Percentiles rank a stretch among this genome's conserved stretches.
Conservation (phyloP, 345 rosid genomes). For the Xanthoceras sorbifolium region DNA sequence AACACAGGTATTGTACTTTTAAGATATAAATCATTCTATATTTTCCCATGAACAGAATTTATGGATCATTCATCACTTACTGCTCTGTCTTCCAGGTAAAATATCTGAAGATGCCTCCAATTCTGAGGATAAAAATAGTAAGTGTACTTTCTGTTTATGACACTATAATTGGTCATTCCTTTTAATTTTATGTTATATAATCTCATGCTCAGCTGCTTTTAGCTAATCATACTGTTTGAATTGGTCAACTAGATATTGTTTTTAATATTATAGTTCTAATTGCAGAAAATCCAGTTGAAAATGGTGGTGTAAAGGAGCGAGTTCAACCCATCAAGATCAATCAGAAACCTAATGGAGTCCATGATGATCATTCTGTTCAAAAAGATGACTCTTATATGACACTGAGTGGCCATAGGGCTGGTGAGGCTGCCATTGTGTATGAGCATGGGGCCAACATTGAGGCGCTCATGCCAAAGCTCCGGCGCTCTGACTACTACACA, state of each 20-base stretch:
- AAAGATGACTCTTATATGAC: slow-evolving; percentile 58
- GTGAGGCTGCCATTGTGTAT: slow-evolving; percentile 76
- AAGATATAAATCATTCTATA: too few species aligned
- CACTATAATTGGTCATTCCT: too few species aligned
- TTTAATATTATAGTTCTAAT: not conserved
- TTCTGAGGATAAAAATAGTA: slow-evolving; percentile 45
- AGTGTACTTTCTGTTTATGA: slow-evolving; percentile 11
- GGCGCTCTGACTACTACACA: slow-evolving; percentile 78
- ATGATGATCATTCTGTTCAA: slow-evolving; percentile 42
- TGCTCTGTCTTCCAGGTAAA: slow-evolving; percentile 37
- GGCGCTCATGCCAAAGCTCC: slow-evolving; percentile 91
- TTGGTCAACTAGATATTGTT: not conserved
- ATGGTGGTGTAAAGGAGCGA: slow-evolving; percentile 40
- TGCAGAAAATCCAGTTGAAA: slow-evolving; percentile 50
- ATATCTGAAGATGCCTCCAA: slow-evolving; percentile 40
- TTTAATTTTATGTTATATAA: not conserved
- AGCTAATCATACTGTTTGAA: not conserved
- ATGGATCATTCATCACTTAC: slow-evolving; percentile 9
- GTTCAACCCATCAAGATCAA: slow-evolving; percentile 37
- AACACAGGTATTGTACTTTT: not conserved
- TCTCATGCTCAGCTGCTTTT: not conserved
- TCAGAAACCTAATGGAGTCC: slow-evolving; percentile 56
- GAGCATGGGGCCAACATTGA: slow-evolving; percentile 87
- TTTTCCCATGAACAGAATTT: not conserved
- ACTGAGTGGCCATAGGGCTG: slow-evolving; percentile 69